Evolutionary conservation across 1,139 yeast species (phyloP).

Genomic region (Candida pseudoviswanathii): DNA sequence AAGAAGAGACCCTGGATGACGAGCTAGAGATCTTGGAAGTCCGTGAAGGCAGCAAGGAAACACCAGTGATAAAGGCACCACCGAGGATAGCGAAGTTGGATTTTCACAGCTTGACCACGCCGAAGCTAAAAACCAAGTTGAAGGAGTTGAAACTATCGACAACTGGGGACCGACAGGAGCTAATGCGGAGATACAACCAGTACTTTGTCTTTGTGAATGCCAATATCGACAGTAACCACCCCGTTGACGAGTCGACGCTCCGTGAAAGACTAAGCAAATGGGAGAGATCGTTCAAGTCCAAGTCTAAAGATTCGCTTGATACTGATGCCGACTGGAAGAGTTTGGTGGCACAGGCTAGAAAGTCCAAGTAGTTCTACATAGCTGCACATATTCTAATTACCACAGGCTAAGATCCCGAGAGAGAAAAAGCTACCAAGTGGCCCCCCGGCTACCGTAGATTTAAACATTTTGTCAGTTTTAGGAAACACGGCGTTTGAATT

Average conservation of each 20-base stretch:
- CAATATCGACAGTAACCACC: conserved; percentile 74
- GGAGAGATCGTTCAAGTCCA: conserved; percentile 47
- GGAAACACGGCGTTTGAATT: too few species aligned
- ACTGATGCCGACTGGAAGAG: conserved; percentile 2
- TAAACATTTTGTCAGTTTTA: too few species aligned
- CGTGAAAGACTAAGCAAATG: conserved; percentile 62
- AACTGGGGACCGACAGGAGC: conserved; percentile 60
- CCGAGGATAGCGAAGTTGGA: conserved; percentile 59
- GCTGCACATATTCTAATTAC: too few species aligned
- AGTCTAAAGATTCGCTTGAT: conserved; percentile 1
- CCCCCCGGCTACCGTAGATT: too few species aligned
- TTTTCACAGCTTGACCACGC: conserved; percentile 58
- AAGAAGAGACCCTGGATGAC: neutral
- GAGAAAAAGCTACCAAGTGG: too few species aligned
- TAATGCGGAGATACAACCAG: conserved; percentile 76
- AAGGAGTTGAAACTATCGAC: conserved; percentile 56
- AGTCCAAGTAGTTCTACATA: neutral
- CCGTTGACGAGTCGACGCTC: conserved; percentile 58
- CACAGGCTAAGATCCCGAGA: too few species aligned
- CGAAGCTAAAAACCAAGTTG: conserved; percentile 65
- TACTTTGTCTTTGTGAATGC: conserved; percentile 82
- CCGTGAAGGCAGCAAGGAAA: neutral
- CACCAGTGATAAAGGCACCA: neutral
- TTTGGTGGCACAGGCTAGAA: neutral
- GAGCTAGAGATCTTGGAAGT: neutral